Evolutionary conservation across 768 basidiomycete species (phyloP).

Genomic region (Termitomyces bulborhizus): DNA sequence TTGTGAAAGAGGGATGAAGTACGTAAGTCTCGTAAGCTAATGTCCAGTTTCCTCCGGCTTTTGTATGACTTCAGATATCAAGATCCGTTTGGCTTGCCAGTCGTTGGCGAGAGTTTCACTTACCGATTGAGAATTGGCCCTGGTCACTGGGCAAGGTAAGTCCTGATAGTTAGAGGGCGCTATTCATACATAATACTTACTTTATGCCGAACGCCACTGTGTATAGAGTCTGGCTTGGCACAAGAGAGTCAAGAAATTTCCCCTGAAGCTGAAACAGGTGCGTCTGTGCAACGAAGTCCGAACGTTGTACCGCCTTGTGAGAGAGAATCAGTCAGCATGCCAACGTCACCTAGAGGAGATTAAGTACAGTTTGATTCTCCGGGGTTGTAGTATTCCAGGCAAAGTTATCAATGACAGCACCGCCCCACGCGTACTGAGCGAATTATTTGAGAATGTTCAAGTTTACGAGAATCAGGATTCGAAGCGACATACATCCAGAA

Average conservation of each 20-base stretch:
- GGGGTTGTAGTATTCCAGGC: slow-evolving; percentile 27
- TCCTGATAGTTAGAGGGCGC: background rate
- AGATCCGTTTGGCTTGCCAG: background rate
- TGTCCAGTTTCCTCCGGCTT: slow-evolving; percentile 1
- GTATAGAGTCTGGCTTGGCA: slow-evolving; percentile 22
- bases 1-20: background rate
- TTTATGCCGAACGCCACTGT: slow-evolving; percentile 27
- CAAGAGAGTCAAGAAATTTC: slow-evolving; percentile 20
- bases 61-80: background rate
- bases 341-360: background rate
- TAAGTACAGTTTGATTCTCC: slow-evolving; percentile 16
- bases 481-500: slow-evolving; percentile 15
- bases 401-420: slow-evolving; percentile 26
- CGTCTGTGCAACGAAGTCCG: slow-evolving; percentile 24
- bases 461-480: background rate
- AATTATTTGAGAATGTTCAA: background rate
- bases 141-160: background rate
- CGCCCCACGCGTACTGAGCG: slow-evolving; percentile 26
- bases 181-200: slow-evolving; percentile 11
- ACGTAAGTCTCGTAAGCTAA: background rate
- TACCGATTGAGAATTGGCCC: slow-evolving; percentile 1
- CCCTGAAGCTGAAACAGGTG: slow-evolving; percentile 23
- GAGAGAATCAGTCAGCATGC: background rate
- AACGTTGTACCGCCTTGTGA: slow-evolving; percentile 15
- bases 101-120: background rate